Evolutionary conservation across 2,329 filamentous ascomycete genomes (phyloP).

Genomic region (Ceratocystis lukuohia): DNA sequence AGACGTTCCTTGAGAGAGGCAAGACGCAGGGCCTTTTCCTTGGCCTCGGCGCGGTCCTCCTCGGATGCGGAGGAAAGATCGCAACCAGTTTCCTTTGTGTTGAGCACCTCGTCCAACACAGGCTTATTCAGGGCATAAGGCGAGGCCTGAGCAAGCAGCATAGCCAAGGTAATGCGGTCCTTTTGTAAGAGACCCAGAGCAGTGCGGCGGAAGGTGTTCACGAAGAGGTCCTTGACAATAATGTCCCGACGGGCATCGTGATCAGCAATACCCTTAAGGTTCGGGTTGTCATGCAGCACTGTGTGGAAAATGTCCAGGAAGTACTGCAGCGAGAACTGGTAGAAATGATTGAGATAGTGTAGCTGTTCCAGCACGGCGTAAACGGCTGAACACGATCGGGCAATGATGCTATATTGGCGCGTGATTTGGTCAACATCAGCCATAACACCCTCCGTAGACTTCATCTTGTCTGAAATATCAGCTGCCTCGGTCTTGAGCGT

Average conservation of each 20-base stretch:
- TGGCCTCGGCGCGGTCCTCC: conserved; percentile 45
- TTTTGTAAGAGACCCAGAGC: conserved; percentile 84
- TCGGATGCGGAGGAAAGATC: conserved; percentile 48
- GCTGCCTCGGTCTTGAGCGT: conserved; percentile 95
- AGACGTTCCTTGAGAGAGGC: conserved; percentile 60
- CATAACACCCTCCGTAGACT: conserved; percentile 95
- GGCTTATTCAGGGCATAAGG: conserved; percentile 90
- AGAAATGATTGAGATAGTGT: conserved; percentile 97
- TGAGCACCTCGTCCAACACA: conserved; percentile 75
- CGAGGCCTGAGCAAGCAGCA: conserved; percentile 90
- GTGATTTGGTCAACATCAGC: conserved; percentile 94
- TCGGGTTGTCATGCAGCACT: conserved; percentile 70
- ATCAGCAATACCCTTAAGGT: conserved; percentile 55
- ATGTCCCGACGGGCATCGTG: conserved; percentile 71
- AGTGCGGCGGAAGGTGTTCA: conserved; percentile 86
- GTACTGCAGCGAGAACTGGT: conserved; percentile 97
- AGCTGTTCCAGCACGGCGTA: conserved; percentile 95
- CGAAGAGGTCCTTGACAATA: conserved; percentile 82
- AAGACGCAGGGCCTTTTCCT: conserved; percentile 55
- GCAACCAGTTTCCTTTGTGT: conserved; percentile 58
- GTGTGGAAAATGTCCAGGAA: conserved; percentile 96
- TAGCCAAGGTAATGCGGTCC: conserved; percentile 83
- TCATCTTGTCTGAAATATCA: conserved; percentile 92
- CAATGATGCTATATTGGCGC: conserved; percentile 83
- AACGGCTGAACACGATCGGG: conserved; percentile 87